phyloP scores from a whole-genome alignment of 1,284 basidiomycete species.

The Ustilago tritici region DNA sequence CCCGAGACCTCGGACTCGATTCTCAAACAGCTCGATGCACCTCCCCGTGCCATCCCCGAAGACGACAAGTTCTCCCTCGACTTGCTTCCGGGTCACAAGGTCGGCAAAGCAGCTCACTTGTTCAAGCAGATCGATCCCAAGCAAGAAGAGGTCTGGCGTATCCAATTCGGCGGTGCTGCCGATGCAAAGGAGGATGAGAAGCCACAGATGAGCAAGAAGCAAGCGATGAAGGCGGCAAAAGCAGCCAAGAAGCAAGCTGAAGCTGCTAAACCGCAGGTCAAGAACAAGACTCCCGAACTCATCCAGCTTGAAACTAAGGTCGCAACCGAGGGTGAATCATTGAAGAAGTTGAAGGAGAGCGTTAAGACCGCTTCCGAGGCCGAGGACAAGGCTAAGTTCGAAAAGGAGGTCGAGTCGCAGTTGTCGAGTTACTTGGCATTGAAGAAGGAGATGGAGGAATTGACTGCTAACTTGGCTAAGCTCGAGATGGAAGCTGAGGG shows the following conservation, averaged over 20 bases:
- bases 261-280: slow-evolving; percentile 46
- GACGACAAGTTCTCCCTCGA: slow-evolving; percentile 75
- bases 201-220: slow-evolving; percentile 66
- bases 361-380: slow-evolving; percentile 44
- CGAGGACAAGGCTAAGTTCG: slow-evolving; percentile 54
- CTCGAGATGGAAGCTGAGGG: slow-evolving; percentile 35
- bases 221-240: slow-evolving; percentile 65
- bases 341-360: slow-evolving; percentile 57
- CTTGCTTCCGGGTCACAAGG: slow-evolving; percentile 85
- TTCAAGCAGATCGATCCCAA: slow-evolving; percentile 95
- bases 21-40: slow-evolving; percentile 88
- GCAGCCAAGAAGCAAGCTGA: slow-evolving; percentile 61
- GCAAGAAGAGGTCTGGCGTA: slow-evolving; percentile 85
- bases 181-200: slow-evolving; percentile 38
- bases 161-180: slow-evolving; percentile 80
- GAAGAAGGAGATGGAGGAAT: slow-evolving; percentile 44
- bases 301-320: slow-evolving; percentile 54
- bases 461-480: slow-evolving; percentile 39
- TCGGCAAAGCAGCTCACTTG: slow-evolving; percentile 87
- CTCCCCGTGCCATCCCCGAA: slow-evolving; percentile 77
- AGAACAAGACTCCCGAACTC: slow-evolving; percentile 63
- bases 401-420: slow-evolving; percentile 31
- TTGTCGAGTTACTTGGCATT: slow-evolving; percentile 27
- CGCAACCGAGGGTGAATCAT: slow-evolving; percentile 52
- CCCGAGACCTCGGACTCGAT: slow-evolving; percentile 87